Evolutionary conservation across 352 stramenopile species (phyloP).

Genomic region (Phytopythium delawarense): DNA sequence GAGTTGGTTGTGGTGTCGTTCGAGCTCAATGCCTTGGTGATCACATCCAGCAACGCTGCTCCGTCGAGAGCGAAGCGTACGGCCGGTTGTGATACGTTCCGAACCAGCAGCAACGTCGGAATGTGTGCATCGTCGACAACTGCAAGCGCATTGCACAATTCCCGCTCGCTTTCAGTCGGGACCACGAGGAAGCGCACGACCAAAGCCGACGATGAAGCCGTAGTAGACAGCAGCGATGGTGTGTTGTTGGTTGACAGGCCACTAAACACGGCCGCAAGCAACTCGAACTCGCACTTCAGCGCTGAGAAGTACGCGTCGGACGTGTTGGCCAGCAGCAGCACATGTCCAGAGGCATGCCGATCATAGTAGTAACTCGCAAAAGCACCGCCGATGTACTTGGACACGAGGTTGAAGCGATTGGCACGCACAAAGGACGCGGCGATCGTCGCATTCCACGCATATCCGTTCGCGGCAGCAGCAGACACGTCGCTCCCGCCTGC

Average conservation of each 20-base stretch:
- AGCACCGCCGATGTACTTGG: constrained; percentile 17
- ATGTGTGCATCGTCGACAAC: constrained; percentile 18
- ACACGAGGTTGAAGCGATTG: constrained; percentile 30
- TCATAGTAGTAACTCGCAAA: constrained; percentile 30
- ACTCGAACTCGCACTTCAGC: constrained; percentile 9
- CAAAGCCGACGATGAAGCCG: not conserved
- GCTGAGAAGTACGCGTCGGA: constrained; percentile 12
- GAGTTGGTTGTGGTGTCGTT: not conserved
- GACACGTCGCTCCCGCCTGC: not conserved
- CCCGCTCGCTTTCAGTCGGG: constrained; percentile 10
- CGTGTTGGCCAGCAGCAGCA: constrained; percentile 33
- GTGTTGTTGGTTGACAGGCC: not conserved
- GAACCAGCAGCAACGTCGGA: constrained; percentile 22
- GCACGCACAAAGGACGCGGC: constrained; percentile 22
- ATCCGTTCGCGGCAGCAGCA: not conserved
- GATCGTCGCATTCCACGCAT: constrained; percentile 19
- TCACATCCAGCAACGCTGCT: not conserved
- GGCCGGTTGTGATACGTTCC: constrained; percentile 14
- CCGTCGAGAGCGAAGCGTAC: constrained; percentile 5
- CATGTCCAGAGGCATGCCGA: constrained; percentile 15
- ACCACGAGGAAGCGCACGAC: constrained; percentile 31
- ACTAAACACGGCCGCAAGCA: constrained; percentile 16
- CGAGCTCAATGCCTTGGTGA: not conserved
- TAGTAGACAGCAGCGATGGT: not conserved
- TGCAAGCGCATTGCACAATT: constrained; percentile 23